Evolutionary conservation across 257 asterid species (phyloP), one percentile per base, ranked within the genome.

Genomic region (Coffea eugenioides): DNA sequence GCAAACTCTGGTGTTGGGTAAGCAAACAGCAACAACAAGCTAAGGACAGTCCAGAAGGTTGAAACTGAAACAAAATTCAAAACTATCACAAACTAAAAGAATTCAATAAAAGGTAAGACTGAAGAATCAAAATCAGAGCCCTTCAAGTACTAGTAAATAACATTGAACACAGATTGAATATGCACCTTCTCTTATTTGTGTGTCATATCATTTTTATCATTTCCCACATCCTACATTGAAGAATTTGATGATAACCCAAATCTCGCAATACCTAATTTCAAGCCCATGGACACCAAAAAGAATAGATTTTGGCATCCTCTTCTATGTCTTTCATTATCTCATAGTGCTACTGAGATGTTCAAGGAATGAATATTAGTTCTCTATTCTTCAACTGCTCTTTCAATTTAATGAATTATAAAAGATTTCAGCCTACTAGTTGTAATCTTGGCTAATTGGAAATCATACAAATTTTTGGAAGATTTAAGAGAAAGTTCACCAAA

Each of bases 1-100:
- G 97, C 91, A 80, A 86, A 62, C 85, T 92, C 97, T 34, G 97
- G 99, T n/a, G 93, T 92, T 36, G 99, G 99, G 83, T 96, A 94
- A 73, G 99, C 99, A 84, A 96, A 96, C 85, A 96, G 91, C 86
- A 96, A 83, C 86, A 94, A 84, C 86, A 96, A 89, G 91, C 97
- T 89, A 80, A 96, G 88, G 41, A 87, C 89, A 12, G 90, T 85
- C 97, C 99, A 96, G 85, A 92, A 94, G 67, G 96, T 84, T 49
- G 95, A 79, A 88, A 96, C 99, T 96, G 97, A 83, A 89, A 79
- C 61, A 86, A 54, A 66, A 79, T 5, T 25, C 64, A 70, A 74
- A 66, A 34, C 76, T 67, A 43, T 69, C 69, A 25, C 52, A 52
- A 66, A 27, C 23, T 56, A 52, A 48, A 46, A 46, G 8, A 25